phyloP scores from a whole-genome alignment of 129 eudicot species.

The Saposhnikovia divaricata region DNA sequence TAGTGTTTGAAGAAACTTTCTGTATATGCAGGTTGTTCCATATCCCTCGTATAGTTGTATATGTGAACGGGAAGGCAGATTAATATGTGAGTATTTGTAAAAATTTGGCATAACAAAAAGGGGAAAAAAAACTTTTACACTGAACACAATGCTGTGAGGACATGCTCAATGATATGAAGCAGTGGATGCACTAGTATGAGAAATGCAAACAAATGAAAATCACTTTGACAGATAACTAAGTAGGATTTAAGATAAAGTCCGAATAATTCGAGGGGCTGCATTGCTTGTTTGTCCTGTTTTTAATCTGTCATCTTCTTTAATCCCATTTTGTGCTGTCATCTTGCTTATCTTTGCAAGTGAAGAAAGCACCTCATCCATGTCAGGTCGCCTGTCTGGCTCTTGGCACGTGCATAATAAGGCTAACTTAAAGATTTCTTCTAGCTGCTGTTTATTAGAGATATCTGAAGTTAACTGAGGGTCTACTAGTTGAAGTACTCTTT shows the following conservation, averaged over 20 bases:
- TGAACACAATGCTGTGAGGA: background rate
- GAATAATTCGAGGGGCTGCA: background rate
- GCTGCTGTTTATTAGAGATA: slow-evolving; percentile 32
- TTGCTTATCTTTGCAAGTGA: slow-evolving; percentile 53
- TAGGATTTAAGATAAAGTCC: background rate
- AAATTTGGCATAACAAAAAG: background rate
- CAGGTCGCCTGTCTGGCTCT: slow-evolving; percentile 66
- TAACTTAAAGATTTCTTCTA: slow-evolving; percentile 55
- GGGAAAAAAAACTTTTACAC: background rate
- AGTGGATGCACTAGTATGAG: too few species aligned
- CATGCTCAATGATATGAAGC: too few species aligned
- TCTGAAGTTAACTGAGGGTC: slow-evolving; percentile 51
- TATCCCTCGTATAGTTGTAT: too few species aligned
- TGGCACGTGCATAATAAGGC: slow-evolving; percentile 61
- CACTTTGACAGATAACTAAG: background rate
- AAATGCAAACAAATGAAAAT: background rate
- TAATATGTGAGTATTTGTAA: background rate
- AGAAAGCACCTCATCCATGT: slow-evolving; percentile 57
- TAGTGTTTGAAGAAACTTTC: too few species aligned
- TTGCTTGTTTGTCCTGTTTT: background rate
- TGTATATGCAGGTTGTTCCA: too few species aligned
- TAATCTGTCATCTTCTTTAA: slow-evolving; percentile 16
- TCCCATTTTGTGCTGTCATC: slow-evolving; percentile 13
- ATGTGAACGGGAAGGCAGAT: too few species aligned
- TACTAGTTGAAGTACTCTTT: slow-evolving; percentile 27